Base-by-base conservation (phyloP, 306 rosid species). In the Cyamopsis tetragonoloba region DNA sequence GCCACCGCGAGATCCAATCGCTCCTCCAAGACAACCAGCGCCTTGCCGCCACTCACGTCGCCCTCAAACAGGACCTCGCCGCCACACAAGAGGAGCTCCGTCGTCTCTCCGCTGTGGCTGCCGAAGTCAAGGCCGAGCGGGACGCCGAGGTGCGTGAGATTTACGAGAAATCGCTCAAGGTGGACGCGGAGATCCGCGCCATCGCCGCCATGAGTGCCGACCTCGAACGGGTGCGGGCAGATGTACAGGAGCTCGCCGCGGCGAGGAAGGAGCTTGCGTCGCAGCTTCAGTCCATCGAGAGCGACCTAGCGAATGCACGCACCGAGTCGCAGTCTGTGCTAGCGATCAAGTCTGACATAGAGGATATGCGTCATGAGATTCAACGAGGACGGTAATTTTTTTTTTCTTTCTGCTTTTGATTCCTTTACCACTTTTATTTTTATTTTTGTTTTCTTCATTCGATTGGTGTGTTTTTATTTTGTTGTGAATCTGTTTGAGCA, bases 31-130 rank as follows among this genome's bases (percentile, higher is more conserved):
- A 88, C 64, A 93, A 93, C 68, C 95, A 88, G 82, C 89, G 85
- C 70, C 96, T 90, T 60, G 95, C 95, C 11, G 80, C 92, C 73
- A 79, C 81, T 26, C 98, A 93, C 76, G 88, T 88, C 53, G 91
- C 87, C 22, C 89, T 93, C 79, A 93, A 89, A 68, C 96, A 93
- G 31, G 91, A 93, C 54, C 86, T 93, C 8, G 50, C 85, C 41
- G 80, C 77, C 46, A 54, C 91, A 0, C 87, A 86, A 77, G 77
- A 72, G 62, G 95, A 86, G 49, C 82, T 89, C 73, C 89, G 81
- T 7, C 84, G 42, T 3, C 66, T 88, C 8, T 73, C 96, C 5
- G 80, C 82, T 1, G 71, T 76, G 0, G 88, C 93, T 9, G 80
- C 75, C 3, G 68, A 85, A 3, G 63, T 80, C 5, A 86, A 93